Conservation (phyloP, 352 stramenopile species). For the Pythium brassicae region DNA sequence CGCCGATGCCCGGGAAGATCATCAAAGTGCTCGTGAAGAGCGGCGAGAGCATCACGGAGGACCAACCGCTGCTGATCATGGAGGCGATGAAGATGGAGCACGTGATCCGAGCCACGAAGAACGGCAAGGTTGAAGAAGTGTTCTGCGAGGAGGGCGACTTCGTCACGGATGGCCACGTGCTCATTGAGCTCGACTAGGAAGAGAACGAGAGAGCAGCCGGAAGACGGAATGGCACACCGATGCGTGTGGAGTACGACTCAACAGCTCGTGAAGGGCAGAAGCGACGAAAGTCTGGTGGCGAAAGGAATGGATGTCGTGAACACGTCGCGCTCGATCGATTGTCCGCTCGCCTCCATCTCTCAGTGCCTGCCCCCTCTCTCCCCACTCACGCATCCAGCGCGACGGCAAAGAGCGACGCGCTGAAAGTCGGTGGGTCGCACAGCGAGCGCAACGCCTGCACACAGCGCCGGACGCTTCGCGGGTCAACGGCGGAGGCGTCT, state of each 20-base stretch:
- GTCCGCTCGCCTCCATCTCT: background rate
- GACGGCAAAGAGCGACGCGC: conserved; percentile 53
- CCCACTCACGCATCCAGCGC: conserved; percentile 26
- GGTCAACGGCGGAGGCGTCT: conserved; percentile 24
- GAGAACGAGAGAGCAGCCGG: background rate
- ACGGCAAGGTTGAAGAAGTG: conserved; percentile 68
- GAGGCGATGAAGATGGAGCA: conserved; percentile 99
- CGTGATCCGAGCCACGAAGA: conserved; percentile 66
- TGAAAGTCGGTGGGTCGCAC: conserved; percentile 36
- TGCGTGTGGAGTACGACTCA: too few relatives aligned
- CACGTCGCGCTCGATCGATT: background rate
- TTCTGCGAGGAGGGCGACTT: conserved; percentile 72
- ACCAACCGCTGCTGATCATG: conserved; percentile 92
- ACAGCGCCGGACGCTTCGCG: conserved; percentile 24
- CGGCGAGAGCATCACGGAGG: conserved; percentile 84
- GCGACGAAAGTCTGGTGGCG: too few relatives aligned
- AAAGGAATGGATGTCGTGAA: background rate
- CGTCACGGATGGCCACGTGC: conserved; percentile 67
- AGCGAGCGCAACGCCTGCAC: conserved; percentile 26
- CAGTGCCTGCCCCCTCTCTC: too few relatives aligned
- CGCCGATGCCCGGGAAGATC: conserved; percentile 96
- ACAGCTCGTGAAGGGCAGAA: too few relatives aligned
- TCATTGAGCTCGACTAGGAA: conserved; percentile 58
- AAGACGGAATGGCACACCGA: background rate
- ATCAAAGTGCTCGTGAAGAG: conserved; percentile 85